phyloP scores from a whole-genome alignment of 106 monocot species.

The Gastrodia elata region DNA sequence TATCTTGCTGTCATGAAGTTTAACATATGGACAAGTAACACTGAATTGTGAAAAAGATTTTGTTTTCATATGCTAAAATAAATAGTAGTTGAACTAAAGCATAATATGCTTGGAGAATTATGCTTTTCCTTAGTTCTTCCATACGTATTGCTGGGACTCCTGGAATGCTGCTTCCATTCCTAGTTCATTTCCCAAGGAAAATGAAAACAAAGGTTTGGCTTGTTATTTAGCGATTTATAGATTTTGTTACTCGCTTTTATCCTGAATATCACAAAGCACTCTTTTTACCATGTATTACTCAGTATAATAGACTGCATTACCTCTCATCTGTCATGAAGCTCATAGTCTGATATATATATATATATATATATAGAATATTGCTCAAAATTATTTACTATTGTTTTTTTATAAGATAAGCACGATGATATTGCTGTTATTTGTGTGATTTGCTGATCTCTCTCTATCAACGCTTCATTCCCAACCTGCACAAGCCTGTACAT shows the following conservation, averaged over 20 bases:
- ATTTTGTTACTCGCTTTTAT: too few relatives aligned
- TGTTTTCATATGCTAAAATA: neutral
- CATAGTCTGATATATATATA: neutral
- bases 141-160: constrained; percentile 3
- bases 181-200: neutral
- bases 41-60: neutral
- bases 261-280: neutral
- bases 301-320: too few relatives aligned
- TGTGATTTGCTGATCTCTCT: too few relatives aligned
- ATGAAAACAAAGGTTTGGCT: constrained; percentile 1
- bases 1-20: too few relatives aligned
- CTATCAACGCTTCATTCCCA: too few relatives aligned
- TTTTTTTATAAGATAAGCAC: neutral
- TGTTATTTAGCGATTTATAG: neutral
- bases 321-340: neutral
- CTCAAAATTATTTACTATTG: neutral
- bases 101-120: neutral
- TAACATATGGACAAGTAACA: too few relatives aligned
- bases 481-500: too few relatives aligned
- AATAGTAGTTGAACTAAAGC: neutral
- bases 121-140: neutral
- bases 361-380: too few relatives aligned
- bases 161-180: constrained; percentile 6
- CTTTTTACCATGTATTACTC: neutral
- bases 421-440: too few relatives aligned